Evolutionary conservation across 163 green algal species (phyloP).

Genomic region (Chloroidium sp.): DNA sequence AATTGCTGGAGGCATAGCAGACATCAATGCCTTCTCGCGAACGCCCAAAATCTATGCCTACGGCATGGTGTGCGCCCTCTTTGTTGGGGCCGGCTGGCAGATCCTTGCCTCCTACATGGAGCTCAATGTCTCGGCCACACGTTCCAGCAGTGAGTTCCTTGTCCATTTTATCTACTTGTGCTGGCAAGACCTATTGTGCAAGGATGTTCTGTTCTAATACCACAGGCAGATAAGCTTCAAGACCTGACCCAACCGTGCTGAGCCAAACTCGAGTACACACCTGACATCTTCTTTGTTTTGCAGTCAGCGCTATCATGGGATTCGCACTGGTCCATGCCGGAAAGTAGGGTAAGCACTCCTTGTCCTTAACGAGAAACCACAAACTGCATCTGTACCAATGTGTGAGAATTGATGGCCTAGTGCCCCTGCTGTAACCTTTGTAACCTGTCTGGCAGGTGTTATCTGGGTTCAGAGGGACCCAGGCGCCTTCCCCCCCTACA

Average conservation of each 20-base stretch:
- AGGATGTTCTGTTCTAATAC: too few species aligned
- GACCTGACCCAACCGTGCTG: too few species aligned
- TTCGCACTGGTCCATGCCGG: conserved; percentile 36
- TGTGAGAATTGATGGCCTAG: too few species aligned
- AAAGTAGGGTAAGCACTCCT: not conserved
- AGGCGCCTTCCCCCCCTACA: conserved; percentile 46
- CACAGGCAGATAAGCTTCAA: too few species aligned
- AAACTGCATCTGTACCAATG: too few species aligned
- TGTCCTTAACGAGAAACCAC: too few species aligned
- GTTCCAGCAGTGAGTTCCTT: conserved; percentile 23
- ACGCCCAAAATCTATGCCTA: conserved; percentile 1
- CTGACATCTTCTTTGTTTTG: not conserved
- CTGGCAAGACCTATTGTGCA: not conserved
- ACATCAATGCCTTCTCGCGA: conserved; percentile 1
- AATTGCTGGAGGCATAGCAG: conserved; percentile 1
- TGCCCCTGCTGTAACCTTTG: too few species aligned
- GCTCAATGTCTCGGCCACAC: conserved; percentile 17
- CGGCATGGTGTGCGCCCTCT: conserved; percentile 14
- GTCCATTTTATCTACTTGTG: not conserved
- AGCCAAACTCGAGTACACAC: not conserved
- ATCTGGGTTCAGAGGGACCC: conserved; percentile 16
- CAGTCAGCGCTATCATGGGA: conserved; percentile 33
- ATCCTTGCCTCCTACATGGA: conserved; percentile 10
- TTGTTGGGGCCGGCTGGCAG: conserved; percentile 14
- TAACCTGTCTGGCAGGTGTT: conserved; percentile 2